Evolutionary conservation across 2,329 filamentous ascomycete species (phyloP).

Genomic region (Zymoseptoria crescenta): DNA sequence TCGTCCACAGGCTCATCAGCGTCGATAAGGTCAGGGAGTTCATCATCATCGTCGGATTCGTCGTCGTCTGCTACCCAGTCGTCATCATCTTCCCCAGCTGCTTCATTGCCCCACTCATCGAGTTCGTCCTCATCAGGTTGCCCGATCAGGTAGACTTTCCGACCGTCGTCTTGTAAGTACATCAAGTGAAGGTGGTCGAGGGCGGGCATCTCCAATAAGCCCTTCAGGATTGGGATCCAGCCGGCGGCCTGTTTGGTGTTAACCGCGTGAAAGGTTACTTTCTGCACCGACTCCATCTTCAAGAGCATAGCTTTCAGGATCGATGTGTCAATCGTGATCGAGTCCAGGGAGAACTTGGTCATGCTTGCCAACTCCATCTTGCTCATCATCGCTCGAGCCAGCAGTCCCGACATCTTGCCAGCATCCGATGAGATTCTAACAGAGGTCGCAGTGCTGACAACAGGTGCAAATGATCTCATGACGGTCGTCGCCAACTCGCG

Average conservation of each 20-base stretch:
- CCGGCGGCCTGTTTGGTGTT: conserved; percentile 14
- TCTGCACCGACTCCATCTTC: conserved; percentile 4
- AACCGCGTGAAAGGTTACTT: conserved; percentile 9
- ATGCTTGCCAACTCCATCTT: conserved; percentile 9
- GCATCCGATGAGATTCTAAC: conserved; percentile 7
- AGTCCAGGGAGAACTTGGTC: conserved; percentile 10
- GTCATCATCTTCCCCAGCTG: background rate
- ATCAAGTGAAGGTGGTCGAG: conserved; percentile 24
- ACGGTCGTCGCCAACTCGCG: conserved; percentile 1
- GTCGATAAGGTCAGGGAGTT: background rate
- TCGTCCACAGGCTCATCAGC: background rate
- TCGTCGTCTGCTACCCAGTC: background rate
- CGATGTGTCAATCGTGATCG: conserved; percentile 5
- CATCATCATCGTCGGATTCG: background rate
- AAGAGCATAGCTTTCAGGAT: conserved; percentile 9
- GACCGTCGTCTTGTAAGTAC: conserved; percentile 16
- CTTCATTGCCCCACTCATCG: background rate
- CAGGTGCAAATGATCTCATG: conserved; percentile 6
- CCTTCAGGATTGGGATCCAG: conserved; percentile 22
- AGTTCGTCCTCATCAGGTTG: conserved; percentile 9
- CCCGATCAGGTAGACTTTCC: conserved; percentile 22
- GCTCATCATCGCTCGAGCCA: conserved; percentile 5
- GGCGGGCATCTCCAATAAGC: conserved; percentile 14
- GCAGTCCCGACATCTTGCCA: background rate
- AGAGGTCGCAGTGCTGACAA: conserved; percentile 3